Evolutionary conservation across 129 eudicot genomes (phyloP).

Genomic region (Kitagawia praeruptora): DNA sequence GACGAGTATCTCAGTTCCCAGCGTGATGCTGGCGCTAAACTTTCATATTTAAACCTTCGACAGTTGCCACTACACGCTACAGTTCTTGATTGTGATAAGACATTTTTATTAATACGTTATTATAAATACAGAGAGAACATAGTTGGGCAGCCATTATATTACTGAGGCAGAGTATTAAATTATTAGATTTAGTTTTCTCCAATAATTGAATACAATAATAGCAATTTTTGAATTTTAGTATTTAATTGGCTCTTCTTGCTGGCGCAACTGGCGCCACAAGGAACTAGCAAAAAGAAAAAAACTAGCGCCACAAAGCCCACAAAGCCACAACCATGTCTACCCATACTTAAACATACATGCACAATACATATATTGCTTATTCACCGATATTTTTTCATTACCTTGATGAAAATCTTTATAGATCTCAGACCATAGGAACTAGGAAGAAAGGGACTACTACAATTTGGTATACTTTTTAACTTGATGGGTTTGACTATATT

Average conservation of each 20-base stretch:
- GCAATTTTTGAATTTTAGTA: neutral
- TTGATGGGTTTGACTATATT: neutral
- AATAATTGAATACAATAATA: neutral
- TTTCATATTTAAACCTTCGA: too few species aligned
- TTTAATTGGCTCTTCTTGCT: neutral
- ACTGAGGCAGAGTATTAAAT: neutral
- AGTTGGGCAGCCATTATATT: neutral
- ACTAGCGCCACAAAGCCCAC: neutral
- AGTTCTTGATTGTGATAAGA: neutral
- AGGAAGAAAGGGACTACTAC: neutral
- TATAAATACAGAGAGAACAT: neutral
- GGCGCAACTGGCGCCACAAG: neutral
- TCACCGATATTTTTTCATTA: neutral
- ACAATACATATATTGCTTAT: neutral
- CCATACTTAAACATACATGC: neutral
- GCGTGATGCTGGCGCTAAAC: neutral
- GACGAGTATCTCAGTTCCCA: neutral
- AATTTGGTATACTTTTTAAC: neutral
- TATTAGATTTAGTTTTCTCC: neutral
- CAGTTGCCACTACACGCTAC: neutral
- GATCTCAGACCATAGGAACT: neutral
- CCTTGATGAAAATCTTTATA: neutral
- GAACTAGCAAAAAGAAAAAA: too few species aligned
- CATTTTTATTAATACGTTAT: neutral
- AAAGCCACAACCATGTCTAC: neutral